Evolutionary conservation across 2,329 filamentous ascomycete genomes (phyloP).

Genomic region (Alternaria tenuissima): DNA sequence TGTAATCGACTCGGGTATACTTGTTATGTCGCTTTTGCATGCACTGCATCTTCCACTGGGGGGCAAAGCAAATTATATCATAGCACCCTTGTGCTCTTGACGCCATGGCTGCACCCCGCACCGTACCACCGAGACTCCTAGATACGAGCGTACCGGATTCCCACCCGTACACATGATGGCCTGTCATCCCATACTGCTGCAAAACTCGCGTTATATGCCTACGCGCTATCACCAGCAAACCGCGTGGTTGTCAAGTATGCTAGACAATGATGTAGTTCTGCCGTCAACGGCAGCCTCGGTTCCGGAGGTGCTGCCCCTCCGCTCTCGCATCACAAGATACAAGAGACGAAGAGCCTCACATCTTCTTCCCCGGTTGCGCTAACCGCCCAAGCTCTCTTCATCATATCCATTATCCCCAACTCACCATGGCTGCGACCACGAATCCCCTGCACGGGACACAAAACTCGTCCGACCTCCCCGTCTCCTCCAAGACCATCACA

Average conservation of each 20-base stretch:
- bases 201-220: not conserved
- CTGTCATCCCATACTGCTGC: not conserved
- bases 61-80: too few species aligned
- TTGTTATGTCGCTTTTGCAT: too few species aligned
- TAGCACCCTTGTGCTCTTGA: not conserved
- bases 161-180: not conserved
- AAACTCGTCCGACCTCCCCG: slow-evolving; percentile 39
- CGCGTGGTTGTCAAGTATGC: not conserved
- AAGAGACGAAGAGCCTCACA: not conserved
- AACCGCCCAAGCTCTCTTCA: not conserved
- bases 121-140: not conserved
- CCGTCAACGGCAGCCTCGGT: slow-evolving; percentile 9
- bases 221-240: not conserved
- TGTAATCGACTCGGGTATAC: too few species aligned
- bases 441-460: slow-evolving; percentile 48
- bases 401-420: not conserved
- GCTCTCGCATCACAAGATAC: not conserved
- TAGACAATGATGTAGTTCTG: slow-evolving; percentile 2
- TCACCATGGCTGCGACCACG: slow-evolving; percentile 43
- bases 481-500: slow-evolving; percentile 72
- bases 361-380: not conserved
- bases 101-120: slow-evolving; percentile 6
- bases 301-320: slow-evolving; percentile 2
- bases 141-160: not conserved
- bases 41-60: too few species aligned